Conservation (phyloP, 371 early-diverging fungal genomes). For the Dinochytrium kinnereticum region DNA sequence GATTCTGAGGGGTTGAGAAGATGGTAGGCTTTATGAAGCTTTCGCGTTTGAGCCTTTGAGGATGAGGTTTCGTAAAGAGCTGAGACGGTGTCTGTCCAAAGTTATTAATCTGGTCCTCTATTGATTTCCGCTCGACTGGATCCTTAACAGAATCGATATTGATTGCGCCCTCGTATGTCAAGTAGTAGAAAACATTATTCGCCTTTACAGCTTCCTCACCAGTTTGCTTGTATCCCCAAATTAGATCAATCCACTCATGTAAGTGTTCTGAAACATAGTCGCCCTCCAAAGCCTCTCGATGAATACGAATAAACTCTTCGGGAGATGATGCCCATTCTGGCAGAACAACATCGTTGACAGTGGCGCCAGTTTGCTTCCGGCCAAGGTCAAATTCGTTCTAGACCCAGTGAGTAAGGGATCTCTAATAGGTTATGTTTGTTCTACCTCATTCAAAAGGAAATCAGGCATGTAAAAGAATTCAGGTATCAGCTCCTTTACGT, state of each 20-base stretch:
- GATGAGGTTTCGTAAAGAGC: conserved; percentile 52
- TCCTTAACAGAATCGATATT: conserved; percentile 86
- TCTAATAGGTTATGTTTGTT: too few species aligned
- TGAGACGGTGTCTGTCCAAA: conserved; percentile 84
- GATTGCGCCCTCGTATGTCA: conserved; percentile 92
- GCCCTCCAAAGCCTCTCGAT: conserved; percentile 90
- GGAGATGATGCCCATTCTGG: conserved; percentile 70
- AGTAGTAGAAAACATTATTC: conserved; percentile 87
- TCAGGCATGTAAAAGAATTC: conserved; percentile 91
- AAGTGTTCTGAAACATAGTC: conserved; percentile 77
- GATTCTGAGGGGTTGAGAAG: conserved; percentile 33
- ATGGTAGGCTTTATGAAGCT: conserved; percentile 15
- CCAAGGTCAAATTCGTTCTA: conserved; percentile 83
- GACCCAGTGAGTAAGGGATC: too few species aligned
- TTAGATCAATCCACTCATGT: conserved; percentile 62
- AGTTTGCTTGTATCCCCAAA: conserved; percentile 62
- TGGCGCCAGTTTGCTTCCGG: conserved; percentile 59
- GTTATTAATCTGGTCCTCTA: conserved; percentile 92
- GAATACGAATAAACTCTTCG: conserved; percentile 83
- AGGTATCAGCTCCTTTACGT: conserved; percentile 88
- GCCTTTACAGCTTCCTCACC: conserved; percentile 68
- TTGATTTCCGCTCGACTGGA: conserved; percentile 81
- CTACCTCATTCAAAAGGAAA: conserved; percentile 72
- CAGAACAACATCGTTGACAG: conserved; percentile 55
- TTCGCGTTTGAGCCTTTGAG: conserved; percentile 26